Percentiles rank a stretch among this genome's conserved stretches.
Evolutionary conservation across 192 early-diverging fungal genomes (phyloP).

Genomic region (Funneliformis geosporum): DNA sequence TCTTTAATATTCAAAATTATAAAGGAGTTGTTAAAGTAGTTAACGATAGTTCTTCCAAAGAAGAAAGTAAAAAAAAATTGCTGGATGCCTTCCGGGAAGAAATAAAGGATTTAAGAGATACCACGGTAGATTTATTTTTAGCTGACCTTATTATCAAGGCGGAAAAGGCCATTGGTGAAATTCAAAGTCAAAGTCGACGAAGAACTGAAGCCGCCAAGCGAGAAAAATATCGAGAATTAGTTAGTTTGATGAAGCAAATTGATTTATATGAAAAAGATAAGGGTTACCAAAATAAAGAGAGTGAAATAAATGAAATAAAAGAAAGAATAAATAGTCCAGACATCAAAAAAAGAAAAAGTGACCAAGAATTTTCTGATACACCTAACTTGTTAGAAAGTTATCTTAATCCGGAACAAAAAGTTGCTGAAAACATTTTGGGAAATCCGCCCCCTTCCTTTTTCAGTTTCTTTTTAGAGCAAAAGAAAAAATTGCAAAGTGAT

Average conservation of each 20-base stretch:
- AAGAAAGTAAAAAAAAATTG: too few species aligned
- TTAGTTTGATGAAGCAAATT: background rate
- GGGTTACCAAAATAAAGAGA: background rate
- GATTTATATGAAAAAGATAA: background rate
- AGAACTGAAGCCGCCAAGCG: too few species aligned
- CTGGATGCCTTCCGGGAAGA: too few species aligned
- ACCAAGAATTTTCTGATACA: background rate
- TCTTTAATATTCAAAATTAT: background rate
- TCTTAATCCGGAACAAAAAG: slow-evolving; percentile 20
- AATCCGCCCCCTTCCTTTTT: slow-evolving; percentile 7
- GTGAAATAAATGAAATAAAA: background rate
- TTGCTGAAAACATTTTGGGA: background rate
- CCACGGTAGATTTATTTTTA: too few species aligned
- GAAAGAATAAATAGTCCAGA: background rate
- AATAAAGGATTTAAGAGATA: too few species aligned
- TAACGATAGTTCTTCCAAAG: too few species aligned
- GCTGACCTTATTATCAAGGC: too few species aligned
- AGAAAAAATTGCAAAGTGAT: slow-evolving; percentile 5
- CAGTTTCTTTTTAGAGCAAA: background rate
- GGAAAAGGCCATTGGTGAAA: too few species aligned
- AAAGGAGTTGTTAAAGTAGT: too few species aligned
- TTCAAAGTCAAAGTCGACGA: too few species aligned
- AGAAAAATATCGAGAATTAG: slow-evolving; percentile 10
- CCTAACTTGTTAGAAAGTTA: background rate
- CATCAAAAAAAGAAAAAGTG: too few species aligned